Percentiles rank a stretch among this genome's conserved stretches.
Conservation (phyloP, 495 filamentous ascomycete species). For the Clavariopsis aquatica region DNA sequence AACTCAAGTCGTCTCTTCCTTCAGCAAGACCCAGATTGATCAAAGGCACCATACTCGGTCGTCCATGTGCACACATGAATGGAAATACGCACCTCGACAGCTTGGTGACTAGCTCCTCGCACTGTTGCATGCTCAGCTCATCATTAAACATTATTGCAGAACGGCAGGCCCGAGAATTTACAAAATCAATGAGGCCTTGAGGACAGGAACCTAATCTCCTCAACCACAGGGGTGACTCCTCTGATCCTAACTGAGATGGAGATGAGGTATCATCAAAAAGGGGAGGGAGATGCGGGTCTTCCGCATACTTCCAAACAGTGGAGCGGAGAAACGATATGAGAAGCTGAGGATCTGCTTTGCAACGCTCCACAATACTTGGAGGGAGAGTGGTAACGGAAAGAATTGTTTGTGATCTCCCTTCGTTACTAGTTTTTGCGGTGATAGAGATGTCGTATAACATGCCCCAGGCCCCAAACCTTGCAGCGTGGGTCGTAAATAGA, state of each 20-base stretch:
- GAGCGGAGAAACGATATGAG: conserved; percentile 69
- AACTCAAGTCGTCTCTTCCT: not conserved
- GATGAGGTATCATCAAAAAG: not conserved
- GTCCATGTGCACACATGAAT: conserved; percentile 74
- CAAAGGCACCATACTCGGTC: conserved; percentile 48
- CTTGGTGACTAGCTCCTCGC: conserved; percentile 59
- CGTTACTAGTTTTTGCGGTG: conserved; percentile 11
- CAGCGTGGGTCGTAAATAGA: conserved; percentile 56
- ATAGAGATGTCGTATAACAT: conserved; percentile 57
- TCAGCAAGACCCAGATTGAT: conserved; percentile 28
- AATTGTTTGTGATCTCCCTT: conserved; percentile 21
- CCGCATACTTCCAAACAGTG: conserved; percentile 61
- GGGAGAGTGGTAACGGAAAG: conserved; percentile 61
- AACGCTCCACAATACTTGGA: conserved; percentile 70
- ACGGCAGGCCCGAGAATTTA: conserved; percentile 87
- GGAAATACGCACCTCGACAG: conserved; percentile 76
- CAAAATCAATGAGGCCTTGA: conserved; percentile 75
- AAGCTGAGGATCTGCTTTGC: conserved; percentile 66
- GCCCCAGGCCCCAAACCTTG: conserved; percentile 70
- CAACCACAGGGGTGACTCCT: conserved; percentile 52
- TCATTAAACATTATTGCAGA: conserved; percentile 99
- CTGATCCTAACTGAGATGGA: not conserved
- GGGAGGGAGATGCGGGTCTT: conserved; percentile 2
- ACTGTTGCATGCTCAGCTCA: conserved; percentile 63
- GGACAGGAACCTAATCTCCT: conserved; percentile 66